Evolutionary conservation across 2,329 filamentous ascomycete genomes (phyloP), one percentile per base, ranked within the genome.

Genomic region (Alternaria rosae): DNA sequence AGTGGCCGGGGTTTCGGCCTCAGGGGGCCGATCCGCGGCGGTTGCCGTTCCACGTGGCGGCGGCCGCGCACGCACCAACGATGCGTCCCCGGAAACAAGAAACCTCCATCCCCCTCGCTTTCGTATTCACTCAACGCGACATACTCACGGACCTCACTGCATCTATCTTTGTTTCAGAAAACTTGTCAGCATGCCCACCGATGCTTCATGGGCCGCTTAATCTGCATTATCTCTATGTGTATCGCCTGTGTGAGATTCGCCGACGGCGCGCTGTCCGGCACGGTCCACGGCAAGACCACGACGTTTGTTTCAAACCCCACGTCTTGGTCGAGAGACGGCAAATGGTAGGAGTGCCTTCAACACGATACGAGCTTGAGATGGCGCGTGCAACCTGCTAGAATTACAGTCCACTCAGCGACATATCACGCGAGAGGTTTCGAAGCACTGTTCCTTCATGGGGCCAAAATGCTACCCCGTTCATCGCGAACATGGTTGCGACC

Each of bases 291-390:
- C 17, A 20, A 11, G 38, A 54, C 35, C 26, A 43, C 6, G 20
- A 32, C 25, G n/a, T 44, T 21, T 44, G 38, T 54, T 54, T 54
- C 26, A 44, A 21, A 54, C 52, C 38, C 52, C 52, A 54, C 52
- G 25, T 45, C n/a, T 2, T 30, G 17, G 13, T 17, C 6, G 13
- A 28, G 25, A 45, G 23, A 45, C 23, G 26, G 52, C 52, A 44
- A 54, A 45, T 54, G 52, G 20, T 28, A 54, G 13, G 52, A 45
- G 17, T 6, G 13, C 52, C 2, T 21, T 7, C 6, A 32, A 30
- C 8, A 45, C 52, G 17, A 32, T 11, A 23, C 28, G 41, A n/a
- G 41, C n/a, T 4, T 13, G 9, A 2, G 7, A 26, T 30, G 52
- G 23, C n/a, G 26, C 8, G 7, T 50, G 17, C 28, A 30, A 6